Evolutionary conservation across 2,329 filamentous ascomycete genomes (phyloP).

Genomic region (Salinomyces thailandicus): DNA sequence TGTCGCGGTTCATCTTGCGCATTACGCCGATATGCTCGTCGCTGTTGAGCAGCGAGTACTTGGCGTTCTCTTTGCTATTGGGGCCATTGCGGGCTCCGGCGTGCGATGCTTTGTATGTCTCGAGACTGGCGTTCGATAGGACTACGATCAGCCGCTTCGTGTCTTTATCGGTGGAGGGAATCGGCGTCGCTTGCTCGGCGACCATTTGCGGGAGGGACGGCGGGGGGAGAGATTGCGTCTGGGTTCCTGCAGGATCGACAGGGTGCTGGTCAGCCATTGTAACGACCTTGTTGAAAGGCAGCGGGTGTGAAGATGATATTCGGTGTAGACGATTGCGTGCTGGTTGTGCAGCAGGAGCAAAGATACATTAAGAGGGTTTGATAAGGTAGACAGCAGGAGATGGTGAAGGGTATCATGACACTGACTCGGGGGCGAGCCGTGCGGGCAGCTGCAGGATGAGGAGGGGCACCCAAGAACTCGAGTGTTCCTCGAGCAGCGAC

Average conservation of each 20-base stretch:
- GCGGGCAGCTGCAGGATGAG: slow-evolving; percentile 1
- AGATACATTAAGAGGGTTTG: not conserved
- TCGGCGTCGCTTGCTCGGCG: slow-evolving; percentile 81
- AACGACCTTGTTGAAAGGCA: slow-evolving; percentile 29
- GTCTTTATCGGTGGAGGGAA: slow-evolving; percentile 78
- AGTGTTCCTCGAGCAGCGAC: too few relatives aligned
- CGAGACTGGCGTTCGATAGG: slow-evolving; percentile 89
- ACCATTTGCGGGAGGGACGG: slow-evolving; percentile 84
- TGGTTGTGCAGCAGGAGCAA: slow-evolving; percentile 12
- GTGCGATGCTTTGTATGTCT: slow-evolving; percentile 82
- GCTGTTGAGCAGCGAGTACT: slow-evolving; percentile 95
- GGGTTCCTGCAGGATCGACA: slow-evolving; percentile 19
- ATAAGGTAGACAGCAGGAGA: not conserved
- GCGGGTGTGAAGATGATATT: too few relatives aligned
- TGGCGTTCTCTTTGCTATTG: slow-evolving; percentile 58
- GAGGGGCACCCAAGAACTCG: not conserved
- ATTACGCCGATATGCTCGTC: slow-evolving; percentile 98
- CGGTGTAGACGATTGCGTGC: slow-evolving; percentile 6
- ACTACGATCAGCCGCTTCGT: slow-evolving; percentile 88
- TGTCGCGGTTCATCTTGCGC: slow-evolving; percentile 98
- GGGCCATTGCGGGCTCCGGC: slow-evolving; percentile 44
- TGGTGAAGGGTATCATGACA: not conserved
- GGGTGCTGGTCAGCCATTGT: slow-evolving; percentile 23
- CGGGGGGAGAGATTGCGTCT: slow-evolving; percentile 85
- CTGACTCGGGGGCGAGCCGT: not conserved